Base-by-base conservation (phyloP, 257 asterid species). In the Solanum pennellii region DNA sequence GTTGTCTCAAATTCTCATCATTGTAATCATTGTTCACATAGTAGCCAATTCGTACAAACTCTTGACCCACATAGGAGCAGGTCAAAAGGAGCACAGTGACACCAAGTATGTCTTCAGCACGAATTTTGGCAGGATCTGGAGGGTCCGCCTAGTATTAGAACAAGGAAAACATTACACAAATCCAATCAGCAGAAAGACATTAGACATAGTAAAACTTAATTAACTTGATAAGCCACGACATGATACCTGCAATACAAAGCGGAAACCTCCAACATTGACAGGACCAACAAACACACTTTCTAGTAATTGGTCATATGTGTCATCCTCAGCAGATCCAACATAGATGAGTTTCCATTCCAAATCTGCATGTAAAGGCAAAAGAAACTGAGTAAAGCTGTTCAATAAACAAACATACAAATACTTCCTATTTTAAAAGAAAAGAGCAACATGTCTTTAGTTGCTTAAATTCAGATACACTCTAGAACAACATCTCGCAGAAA, bases 271-370 rank as follows among this genome's bases (percentile, higher is more conserved):
- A 87, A 93, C 96, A 90, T 95, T 97, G 92, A 97, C 98, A 12
- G 99, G 99, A 80, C 99, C 99, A 80, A 97, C 99, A 88, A 97
- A 95, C 87, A 95, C 99, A 92, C 98, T 96, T 91, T 97, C 99
- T 88, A 96, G 68, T 59, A 93, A 95, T 87, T 97, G 99, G 91
- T 97, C 99, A 83, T 94, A 96, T 25, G 98, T 92, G 84, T 95
- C 99, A 87, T 97, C 99, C 92, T 97, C 99, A 23, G 99, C 98
- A 80, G 99, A 97, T 90, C 99, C 99, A 56, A 97, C 99, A 88
- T 97, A 97, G 49, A 93, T 92, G 89, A 97, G 98, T 88, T 97
- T 96, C 99, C 99, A 97, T 88, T 97, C 99, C 93, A 97, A 91
- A 92, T 97, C 99, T 97, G 95, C 91, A 87, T 35, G 83, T 52